These are phyloP conservation scores for Globisporangium yorkense DNA, from an alignment of 352 stramenopile species.

Conservation along the genomic window DNA sequence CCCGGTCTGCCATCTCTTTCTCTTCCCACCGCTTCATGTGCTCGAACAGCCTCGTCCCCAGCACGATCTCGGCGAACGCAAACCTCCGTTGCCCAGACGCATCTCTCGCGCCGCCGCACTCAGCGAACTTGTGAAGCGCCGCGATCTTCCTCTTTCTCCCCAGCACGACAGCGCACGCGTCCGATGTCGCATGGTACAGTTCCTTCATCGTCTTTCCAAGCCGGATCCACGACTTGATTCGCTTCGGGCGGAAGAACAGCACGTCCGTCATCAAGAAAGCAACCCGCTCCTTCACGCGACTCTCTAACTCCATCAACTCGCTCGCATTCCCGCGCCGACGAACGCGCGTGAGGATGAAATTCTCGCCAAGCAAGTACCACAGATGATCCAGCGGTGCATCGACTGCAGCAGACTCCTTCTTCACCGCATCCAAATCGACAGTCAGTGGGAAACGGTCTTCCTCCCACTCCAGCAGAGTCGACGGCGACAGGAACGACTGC, in stretches of 20 bases:
- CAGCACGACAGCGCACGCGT: constrained; percentile 50
- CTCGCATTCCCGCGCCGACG: constrained; percentile 49
- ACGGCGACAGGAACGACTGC: constrained; percentile 33
- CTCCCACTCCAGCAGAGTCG: constrained; percentile 25
- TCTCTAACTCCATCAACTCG: constrained; percentile 60
- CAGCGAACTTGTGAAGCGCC: constrained; percentile 31
- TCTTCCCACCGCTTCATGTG: constrained; percentile 54
- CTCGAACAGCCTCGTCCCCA: constrained; percentile 41
- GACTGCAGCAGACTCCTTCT: not conserved
- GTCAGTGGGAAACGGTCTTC: constrained; percentile 5
- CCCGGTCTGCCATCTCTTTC: constrained; percentile 11
- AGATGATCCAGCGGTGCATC: constrained; percentile 34
- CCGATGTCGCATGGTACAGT: constrained; percentile 55
- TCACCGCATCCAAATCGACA: not conserved
- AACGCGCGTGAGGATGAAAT: constrained; percentile 58
- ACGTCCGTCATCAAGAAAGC: constrained; percentile 59
- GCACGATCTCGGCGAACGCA: constrained; percentile 34
- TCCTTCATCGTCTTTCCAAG: constrained; percentile 67
- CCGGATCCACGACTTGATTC: constrained; percentile 60
- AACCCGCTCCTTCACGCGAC: constrained; percentile 44
- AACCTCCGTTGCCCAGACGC: not conserved
- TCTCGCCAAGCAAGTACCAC: constrained; percentile 69
- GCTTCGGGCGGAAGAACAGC: constrained; percentile 47
- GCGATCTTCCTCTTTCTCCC: constrained; percentile 31
- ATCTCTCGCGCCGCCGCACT: not conserved